Base-by-base conservation (phyloP, 129 eudicot species). In the Lactuca saligna region DNA sequence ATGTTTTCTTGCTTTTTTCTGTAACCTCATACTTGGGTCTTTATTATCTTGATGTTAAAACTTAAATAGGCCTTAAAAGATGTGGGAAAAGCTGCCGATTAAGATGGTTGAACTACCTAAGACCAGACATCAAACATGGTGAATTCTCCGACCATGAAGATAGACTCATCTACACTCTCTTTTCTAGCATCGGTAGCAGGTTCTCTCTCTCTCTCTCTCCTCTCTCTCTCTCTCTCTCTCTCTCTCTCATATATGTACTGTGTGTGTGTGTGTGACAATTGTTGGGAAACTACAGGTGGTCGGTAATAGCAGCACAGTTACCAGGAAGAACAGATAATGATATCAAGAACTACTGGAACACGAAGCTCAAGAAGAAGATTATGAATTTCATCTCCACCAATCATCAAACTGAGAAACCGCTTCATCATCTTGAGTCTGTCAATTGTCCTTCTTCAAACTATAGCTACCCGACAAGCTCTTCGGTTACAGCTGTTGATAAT, bases 271-370 rank as follows among this genome's bases (percentile, higher is more conserved):
- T 10, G 51, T 12, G 12, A 44, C 50, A 44, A 44, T 44, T 44
- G 10, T 8, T 54, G 7, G 12, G 8, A 48, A 49, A 4, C 10
- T 78, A 81, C 86, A 91, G 97, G 78, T 91, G 97, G 97, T 91
- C 97, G 82, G 75, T 88, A 68, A 91, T 91, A 82, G 97, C 97
- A 75, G 94, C 85, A 51, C 97, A 91, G 50, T 81, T 91, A 80
- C 97, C 97, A 54, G 97, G 97, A 67, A 88, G 97, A 75, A 91
- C 97, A n/a, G 97, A 91, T 75, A 91, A 91, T 72, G 97, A 88
- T 80, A 91, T 91, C 81, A 91, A 91, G 78, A 91, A 91, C 83
- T 84, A 91, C 81, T 91, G 97, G 97, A 91, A 91, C 88, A 91
- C 97, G 10, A 91, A 91, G 87, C 91, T 91, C 15, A 91, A 91